These are phyloP conservation scores for Rubia tinctorum DNA, from an alignment of 305 asterid genomes.

Conservation along the genomic window DNA sequence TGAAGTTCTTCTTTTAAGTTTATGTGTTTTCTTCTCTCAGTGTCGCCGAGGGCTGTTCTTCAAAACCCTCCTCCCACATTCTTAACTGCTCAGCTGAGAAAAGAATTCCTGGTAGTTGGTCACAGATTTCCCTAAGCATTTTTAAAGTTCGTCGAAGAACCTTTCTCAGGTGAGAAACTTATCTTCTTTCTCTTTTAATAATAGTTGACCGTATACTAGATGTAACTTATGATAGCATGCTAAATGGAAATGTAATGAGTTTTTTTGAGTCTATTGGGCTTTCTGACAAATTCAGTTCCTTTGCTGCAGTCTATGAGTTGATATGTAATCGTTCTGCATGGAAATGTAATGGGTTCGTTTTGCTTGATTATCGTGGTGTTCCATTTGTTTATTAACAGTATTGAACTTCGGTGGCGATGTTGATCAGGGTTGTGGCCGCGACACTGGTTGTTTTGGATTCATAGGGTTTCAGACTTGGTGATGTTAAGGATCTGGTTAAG, in stretches of 20 bases:
- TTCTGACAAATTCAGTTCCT: background rate
- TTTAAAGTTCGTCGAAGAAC: constrained; percentile 81
- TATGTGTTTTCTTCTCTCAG: constrained; percentile 26
- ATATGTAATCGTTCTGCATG: background rate
- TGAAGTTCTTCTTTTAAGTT: background rate
- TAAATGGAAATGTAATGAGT: background rate
- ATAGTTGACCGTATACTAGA: background rate
- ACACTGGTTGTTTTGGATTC: constrained; percentile 58
- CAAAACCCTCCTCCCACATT: constrained; percentile 77
- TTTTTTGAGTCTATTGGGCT: background rate
- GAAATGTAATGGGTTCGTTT: too few species aligned
- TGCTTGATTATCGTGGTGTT: too few species aligned
- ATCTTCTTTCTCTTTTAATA: background rate
- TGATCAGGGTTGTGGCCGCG: constrained; percentile 39
- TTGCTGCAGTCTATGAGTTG: constrained; percentile 2
- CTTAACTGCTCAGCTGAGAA: constrained; percentile 61
- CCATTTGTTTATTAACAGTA: too few species aligned
- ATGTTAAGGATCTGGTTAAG: constrained; percentile 5
- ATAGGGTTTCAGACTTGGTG: constrained; percentile 30
- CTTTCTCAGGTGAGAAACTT: constrained; percentile 50
- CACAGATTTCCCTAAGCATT: constrained; percentile 55
- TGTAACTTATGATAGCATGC: background rate
- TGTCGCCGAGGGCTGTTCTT: constrained; percentile 51
- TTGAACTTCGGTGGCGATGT: constrained; percentile 42
- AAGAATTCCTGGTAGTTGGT: constrained; percentile 67